Evolutionary conservation across 2,329 filamentous ascomycete species (phyloP), one percentile per base, ranked within the genome.

Genomic region (Hypoxylon sp.): DNA sequence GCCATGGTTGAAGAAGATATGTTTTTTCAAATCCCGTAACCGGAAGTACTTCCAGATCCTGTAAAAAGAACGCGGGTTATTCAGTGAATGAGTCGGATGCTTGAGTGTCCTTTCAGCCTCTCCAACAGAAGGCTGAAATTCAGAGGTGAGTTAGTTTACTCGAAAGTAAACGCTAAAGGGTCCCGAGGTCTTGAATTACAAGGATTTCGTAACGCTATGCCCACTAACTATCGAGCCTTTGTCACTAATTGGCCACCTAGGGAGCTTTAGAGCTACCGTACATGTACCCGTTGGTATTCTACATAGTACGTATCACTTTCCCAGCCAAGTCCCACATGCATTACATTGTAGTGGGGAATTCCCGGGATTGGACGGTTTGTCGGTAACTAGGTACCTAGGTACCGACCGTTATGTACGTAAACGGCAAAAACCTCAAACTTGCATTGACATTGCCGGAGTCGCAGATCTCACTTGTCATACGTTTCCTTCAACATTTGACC

Each of bases 1-100:
- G 75, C 71, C 76, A 78, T 78, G 3, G 10, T 7, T 57, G 14
- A 28, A 10, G 28, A 5, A n/a, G 0, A 10, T 11, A 28, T 25
- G 10, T 17, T 9, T 14, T 56, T 32, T 41, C 13, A 13, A 11
- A 49, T 23, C 5, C 14, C 1, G 23, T 11, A 10, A 28, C 14
- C 10, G 23, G 19, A 28, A 28, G 23, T 30, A 43, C 21, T 7
- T 3, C 9, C 7, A 11, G 38, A 10, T 43, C 17, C 19, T 43
- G 17, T 10, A 21, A 11, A 43, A 43, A 7, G 14, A 30, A 49
- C 25, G 21, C 11, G 13, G 10, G 3, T 14, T 28, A 13, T n/a
- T 49, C 19, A 49, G n/a, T 36, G n/a, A 4, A 21, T 14, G 11
- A 36, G 28, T 19, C 13, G 25, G 19, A 23, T 17, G 11, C 36